These are phyloP conservation scores for Eimeria tenella DNA, from an alignment of 169 alveolate genomes.

Conservation along the genomic window DNA sequence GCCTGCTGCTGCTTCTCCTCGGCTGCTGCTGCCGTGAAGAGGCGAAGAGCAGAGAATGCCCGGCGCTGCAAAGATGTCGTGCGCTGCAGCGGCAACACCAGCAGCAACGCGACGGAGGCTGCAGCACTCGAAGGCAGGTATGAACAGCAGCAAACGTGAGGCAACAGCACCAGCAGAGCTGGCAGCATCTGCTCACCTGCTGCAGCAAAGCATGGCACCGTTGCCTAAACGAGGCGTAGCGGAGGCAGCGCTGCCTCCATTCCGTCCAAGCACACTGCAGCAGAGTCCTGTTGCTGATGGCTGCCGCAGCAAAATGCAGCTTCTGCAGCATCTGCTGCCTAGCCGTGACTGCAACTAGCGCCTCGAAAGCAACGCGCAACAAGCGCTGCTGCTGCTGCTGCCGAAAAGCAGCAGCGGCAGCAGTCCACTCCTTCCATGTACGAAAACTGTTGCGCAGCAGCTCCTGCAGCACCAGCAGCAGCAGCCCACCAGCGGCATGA, in stretches of 20 bases:
- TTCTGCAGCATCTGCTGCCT: conserved; percentile 45
- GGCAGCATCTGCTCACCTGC: conserved; percentile 60
- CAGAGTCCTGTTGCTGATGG: conserved; percentile 23
- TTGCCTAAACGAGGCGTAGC: conserved; percentile 41
- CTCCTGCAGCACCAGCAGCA: conserved; percentile 50
- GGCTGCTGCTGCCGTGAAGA: conserved; percentile 46
- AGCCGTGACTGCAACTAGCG: background rate
- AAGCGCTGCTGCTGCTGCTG: conserved; percentile 53
- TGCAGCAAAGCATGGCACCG: conserved; percentile 42
- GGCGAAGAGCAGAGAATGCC: conserved; percentile 26
- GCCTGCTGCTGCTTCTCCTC: conserved; percentile 18
- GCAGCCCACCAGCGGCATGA: conserved; percentile 40
- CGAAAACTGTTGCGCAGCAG: conserved; percentile 2
- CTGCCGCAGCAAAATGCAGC: conserved; percentile 24
- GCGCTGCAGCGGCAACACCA: conserved; percentile 52
- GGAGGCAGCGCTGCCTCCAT: conserved; percentile 47
- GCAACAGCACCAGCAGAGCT: conserved; percentile 17
- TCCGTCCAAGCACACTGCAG: conserved; percentile 5
- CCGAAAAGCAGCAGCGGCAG: conserved; percentile 64
- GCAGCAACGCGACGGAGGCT: background rate
- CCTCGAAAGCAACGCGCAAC: conserved; percentile 24
- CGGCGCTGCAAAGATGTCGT: conserved; percentile 38
- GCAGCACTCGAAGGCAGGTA: background rate
- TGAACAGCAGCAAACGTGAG: background rate
- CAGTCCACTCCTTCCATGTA: conserved; percentile 38